Percentiles rank a stretch among this genome's conserved stretches.
Conservation (phyloP, 2,329 filamentous ascomycete genomes). For the Neopestalotiopsis rosae region DNA sequence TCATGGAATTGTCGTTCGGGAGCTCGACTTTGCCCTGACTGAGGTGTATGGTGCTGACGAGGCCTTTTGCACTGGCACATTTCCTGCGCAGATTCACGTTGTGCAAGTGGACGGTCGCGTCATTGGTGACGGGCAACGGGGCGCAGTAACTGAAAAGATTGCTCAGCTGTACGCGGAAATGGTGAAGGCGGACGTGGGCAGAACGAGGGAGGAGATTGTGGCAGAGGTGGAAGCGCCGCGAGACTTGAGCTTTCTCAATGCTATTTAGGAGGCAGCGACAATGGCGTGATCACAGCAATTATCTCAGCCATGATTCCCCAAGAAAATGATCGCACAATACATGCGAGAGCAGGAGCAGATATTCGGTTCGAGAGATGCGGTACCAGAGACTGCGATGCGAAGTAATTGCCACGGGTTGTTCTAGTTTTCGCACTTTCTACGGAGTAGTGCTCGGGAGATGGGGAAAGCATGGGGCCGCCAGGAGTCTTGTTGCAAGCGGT, state of each 20-base stretch:
- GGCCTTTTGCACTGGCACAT: slow-evolving; percentile 37
- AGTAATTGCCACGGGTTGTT: no score
- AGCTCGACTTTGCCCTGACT: slow-evolving; percentile 35
- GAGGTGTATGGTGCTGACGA: slow-evolving; percentile 38
- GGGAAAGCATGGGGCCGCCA: no score
- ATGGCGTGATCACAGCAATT: not conserved
- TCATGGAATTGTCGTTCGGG: slow-evolving; percentile 29
- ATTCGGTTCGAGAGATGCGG: no score
- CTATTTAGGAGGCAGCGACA: not conserved
- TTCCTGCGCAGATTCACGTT: slow-evolving; percentile 34
- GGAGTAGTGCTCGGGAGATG: no score
- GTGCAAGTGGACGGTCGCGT: slow-evolving; percentile 29
- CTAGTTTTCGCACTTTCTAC: no score
- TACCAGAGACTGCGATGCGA: no score
- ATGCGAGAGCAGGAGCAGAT: no score
- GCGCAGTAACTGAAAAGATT: slow-evolving; percentile 28
- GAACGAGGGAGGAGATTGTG: slow-evolving; percentile 28
- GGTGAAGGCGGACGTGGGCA: slow-evolving; percentile 27
- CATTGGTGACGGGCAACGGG: slow-evolving; percentile 31
- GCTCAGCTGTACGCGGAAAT: slow-evolving; percentile 30
- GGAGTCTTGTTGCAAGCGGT: no score
- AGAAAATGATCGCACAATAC: no score
- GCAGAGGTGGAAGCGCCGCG: slow-evolving; percentile 24
- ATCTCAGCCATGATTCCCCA: no score
- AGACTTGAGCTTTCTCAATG: not conserved